Conservation (phyloP, 371 early-diverging fungal genomes). For the Umbelopsis sp. region DNA sequence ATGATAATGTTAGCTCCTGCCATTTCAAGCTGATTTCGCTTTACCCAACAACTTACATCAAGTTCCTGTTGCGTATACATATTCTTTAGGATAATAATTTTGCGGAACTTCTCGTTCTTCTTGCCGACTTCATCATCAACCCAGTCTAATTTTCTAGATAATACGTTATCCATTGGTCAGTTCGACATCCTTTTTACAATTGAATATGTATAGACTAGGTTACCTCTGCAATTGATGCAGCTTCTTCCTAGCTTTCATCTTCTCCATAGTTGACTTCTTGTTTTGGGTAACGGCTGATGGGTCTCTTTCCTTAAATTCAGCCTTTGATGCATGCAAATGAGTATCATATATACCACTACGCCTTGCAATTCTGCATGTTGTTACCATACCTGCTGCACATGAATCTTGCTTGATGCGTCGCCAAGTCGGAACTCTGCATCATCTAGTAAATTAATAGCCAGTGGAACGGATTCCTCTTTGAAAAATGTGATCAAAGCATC, state of each 20-base stretch:
- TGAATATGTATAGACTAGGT: neutral
- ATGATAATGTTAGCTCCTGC: neutral
- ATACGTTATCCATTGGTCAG: neutral
- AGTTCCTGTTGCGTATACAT: slow-evolving; percentile 93
- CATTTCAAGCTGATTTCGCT: neutral
- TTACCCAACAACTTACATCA: slow-evolving; percentile 55
- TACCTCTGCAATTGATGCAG: slow-evolving; percentile 79
- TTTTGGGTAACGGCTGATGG: slow-evolving; percentile 31
- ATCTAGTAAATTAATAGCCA: slow-evolving; percentile 86
- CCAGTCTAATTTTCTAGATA: slow-evolving; percentile 87
- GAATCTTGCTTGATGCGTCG: slow-evolving; percentile 59
- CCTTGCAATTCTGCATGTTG: neutral
- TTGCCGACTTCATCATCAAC: slow-evolving; percentile 77
- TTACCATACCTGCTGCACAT: slow-evolving; percentile 65
- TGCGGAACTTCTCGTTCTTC: slow-evolving; percentile 74
- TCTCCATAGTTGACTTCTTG: slow-evolving; percentile 49
- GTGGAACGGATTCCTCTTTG: slow-evolving; percentile 85
- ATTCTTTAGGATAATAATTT: slow-evolving; percentile 88
- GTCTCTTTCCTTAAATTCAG: slow-evolving; percentile 72
- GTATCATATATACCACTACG: neutral
- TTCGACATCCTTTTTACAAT: neutral
- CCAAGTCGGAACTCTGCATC: slow-evolving; percentile 80
- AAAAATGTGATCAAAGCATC: slow-evolving; percentile 92
- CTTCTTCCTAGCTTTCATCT: slow-evolving; percentile 70
- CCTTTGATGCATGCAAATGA: slow-evolving; percentile 37